Base-by-base conservation (phyloP, 2,329 filamentous ascomycete genomes). In the Paraphoma sp. region DNA sequence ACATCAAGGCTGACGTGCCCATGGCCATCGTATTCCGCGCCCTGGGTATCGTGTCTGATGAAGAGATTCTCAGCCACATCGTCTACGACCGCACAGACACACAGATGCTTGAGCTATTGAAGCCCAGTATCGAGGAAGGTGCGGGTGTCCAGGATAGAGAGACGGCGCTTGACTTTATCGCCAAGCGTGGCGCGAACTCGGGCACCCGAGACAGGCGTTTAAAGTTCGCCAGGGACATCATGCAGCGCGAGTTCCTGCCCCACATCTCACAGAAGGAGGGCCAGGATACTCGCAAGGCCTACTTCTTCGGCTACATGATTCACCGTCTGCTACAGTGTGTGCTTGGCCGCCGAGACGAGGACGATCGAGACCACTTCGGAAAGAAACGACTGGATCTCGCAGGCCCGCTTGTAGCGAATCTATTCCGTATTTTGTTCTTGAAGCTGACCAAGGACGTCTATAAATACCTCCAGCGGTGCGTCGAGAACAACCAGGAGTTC, bases 261-360 rank as follows among this genome's bases (percentile, higher is more conserved):
- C 95, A 99, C 72, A 98, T 99, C 59, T 97, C 94, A 1, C 95
- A 99, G 76, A 88, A 86, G 59, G 93, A 97, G 77, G 95, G 95
- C 29, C 96, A 92, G 67, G 94, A 98, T 76, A 98, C 94, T 1
- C 85, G 92, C 56, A 99, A 99, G 76, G 95, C 96, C 2, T 99
- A 97, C 80, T 99, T 98, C 84, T 82, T 99, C 47, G 95, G 96
- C 18, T 99, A 99, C 79, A 99, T 99, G 94, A 92, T 98, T 45
- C 94, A 99, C 79, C 91, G 95, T 74, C 85, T 99, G 68, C 84
- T 98, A 23, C 94, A 97, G 77, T 97, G 93, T 74, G 92, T 93
- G 52, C 85, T 99, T 46, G 96, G 95, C 49, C 89, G 95, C 59
- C 90, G 93, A 60, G 95, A 98, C 74, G 92, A 93, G 28, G 95